Base-by-base conservation (phyloP, 2,329 filamentous ascomycete species). In the Clarireedia paspali region DNA sequence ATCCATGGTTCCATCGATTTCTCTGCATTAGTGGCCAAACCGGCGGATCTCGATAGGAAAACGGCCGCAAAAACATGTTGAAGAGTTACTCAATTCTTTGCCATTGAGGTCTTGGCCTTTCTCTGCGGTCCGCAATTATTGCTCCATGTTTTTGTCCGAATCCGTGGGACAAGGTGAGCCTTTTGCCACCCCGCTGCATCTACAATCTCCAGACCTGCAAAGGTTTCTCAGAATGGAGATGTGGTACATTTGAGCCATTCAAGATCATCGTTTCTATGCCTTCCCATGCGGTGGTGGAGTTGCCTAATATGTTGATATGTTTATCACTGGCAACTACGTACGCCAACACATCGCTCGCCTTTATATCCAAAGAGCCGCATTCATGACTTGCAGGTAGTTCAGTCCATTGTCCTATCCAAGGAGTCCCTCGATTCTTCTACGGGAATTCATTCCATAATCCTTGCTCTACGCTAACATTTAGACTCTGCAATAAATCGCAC, bases 341-440 rank as follows among this genome's bases (percentile, higher is more conserved):
- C 85, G 89, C 89, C 90, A 95, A 80, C 89, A 87, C 90, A 95
- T 91, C 89, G 88, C 69, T 75, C 51, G 20, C 83, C 80, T 82
- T 79, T 62, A 69, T 65, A 44, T 55, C 46, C 38, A 55, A 77
- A 83, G 80, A 83, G 82, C 82, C 82, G 81, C 81, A 85, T 20
- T 82, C 62, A 67, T 67, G 62, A 65, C 68, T 66, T 70, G 66
- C 67, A 65, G 64, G 57, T 67, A 57, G 55, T 60, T 66, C 62
- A 60, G 62, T 56, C 68, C 65, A 70, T 70, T 68, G 69, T 71
- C 70, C 69, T 71, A 68, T 72, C 72, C 72, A 64, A 64, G 65
- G 56, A 58, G 59, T 59, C 58, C 59, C 60, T 65, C 60, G 61
- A 63, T 62, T 57, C 58, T 60, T 58, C 62, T 62, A 61, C 63